A percentile compares a stretch with the other conserved stretches of the same genome.
Conservation (phyloP, 176 grass and related monocot genomes). For the Dendrocalamus sinicus region DNA sequence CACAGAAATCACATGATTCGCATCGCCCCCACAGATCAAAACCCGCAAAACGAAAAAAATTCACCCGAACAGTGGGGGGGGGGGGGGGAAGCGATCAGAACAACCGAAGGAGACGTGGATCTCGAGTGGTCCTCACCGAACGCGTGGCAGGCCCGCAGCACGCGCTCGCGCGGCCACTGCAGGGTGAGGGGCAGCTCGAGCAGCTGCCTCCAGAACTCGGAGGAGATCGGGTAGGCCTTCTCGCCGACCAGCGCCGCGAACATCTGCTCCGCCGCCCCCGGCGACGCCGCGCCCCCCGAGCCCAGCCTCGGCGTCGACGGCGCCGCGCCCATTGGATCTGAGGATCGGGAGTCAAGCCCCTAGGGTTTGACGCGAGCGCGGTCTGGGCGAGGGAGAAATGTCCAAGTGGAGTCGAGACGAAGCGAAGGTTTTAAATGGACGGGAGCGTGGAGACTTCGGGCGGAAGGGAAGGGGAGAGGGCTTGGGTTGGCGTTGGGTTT, state of each 20-base stretch:
- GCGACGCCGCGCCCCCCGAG: slow-evolving; percentile 27
- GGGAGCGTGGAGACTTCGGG: slow-evolving; percentile 49
- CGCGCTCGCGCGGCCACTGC: slow-evolving; percentile 88
- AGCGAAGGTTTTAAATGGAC: slow-evolving; percentile 60
- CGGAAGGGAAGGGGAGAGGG: slow-evolving; percentile 21
- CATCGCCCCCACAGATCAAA: slow-evolving; percentile 39
- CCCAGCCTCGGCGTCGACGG: slow-evolving; percentile 85
- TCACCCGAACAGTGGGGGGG: not conserved
- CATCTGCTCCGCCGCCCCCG: slow-evolving; percentile 73
- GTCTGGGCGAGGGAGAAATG: slow-evolving; percentile 22
- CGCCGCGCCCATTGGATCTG: slow-evolving; percentile 87
- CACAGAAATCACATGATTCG: slow-evolving; percentile 32
- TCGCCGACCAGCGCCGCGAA: slow-evolving; percentile 81
- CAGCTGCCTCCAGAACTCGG: slow-evolving; percentile 94
- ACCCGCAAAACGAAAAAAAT: not conserved
- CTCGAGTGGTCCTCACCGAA: slow-evolving; percentile 67
- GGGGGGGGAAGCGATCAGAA: not conserved
- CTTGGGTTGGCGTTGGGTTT: slow-evolving; percentile 37
- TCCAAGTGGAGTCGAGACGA: slow-evolving; percentile 51
- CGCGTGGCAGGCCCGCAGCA: slow-evolving; percentile 85
- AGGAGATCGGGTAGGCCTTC: slow-evolving; percentile 74
- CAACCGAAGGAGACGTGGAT: slow-evolving; percentile 24
- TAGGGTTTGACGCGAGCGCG: slow-evolving; percentile 53
- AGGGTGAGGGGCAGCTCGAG: slow-evolving; percentile 89
- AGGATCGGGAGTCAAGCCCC: not conserved